Conservation (phyloP, 2,329 filamentous ascomycete species). For the Kalaharituber pfeilii region DNA sequence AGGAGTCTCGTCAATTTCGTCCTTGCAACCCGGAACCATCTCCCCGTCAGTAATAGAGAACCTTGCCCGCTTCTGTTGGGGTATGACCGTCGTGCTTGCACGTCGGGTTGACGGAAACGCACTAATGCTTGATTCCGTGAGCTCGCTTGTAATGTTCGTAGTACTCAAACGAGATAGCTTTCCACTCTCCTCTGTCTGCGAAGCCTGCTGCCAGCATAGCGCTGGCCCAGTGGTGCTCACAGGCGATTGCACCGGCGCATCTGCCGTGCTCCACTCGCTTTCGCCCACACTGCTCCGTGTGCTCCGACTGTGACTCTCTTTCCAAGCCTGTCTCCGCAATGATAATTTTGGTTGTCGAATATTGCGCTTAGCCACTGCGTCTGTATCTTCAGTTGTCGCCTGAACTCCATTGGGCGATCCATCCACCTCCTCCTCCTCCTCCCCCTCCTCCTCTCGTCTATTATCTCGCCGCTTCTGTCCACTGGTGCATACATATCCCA, state of each 20-base stretch:
- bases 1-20: too few species aligned
- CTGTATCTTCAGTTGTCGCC: slow-evolving; percentile 33
- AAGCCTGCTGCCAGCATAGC: not conserved
- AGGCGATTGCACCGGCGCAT: not conserved
- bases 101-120: too few species aligned
- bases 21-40: too few species aligned
- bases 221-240: not conserved
- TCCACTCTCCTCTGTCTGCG: too few species aligned
- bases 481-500: not conserved
- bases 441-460: slow-evolving; percentile 35
- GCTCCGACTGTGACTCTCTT: not conserved
- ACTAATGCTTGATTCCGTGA: too few species aligned
- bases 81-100: too few species aligned
- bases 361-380: slow-evolving; percentile 21
- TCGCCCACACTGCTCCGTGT: slow-evolving; percentile 25
- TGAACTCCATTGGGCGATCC: slow-evolving; percentile 38
- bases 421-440: slow-evolving; percentile 39
- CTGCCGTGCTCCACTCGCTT: slow-evolving; percentile 16
- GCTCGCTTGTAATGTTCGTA: too few species aligned
- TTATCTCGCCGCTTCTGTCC: slow-evolving; percentile 26
- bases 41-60: too few species aligned
- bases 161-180: too few species aligned
- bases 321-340: not conserved
- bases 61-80: too few species aligned
- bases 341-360: not conserved